Evolutionary conservation across 148 eudicot genomes (phyloP).

Genomic region (Cornus kousa): DNA sequence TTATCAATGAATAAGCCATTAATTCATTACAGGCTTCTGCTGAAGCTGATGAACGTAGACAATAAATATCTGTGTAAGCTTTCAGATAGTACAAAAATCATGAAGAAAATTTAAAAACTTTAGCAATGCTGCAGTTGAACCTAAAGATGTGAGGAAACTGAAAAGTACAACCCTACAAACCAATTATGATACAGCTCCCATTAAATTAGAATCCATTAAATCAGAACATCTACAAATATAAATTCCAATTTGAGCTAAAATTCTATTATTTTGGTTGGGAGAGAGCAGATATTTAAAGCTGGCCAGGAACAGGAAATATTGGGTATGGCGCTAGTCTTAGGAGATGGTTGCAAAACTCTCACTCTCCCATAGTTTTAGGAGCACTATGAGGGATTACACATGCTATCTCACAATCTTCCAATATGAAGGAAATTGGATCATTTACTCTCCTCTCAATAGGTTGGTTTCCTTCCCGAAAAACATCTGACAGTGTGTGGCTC

Average conservation of each 20-base stretch:
- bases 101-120: neutral
- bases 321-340: neutral
- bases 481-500: neutral
- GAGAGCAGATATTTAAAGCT: neutral
- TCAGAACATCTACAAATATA: neutral
- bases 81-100: neutral
- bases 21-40: slow-evolving; percentile 83
- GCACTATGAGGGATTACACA: neutral
- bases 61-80: slow-evolving; percentile 12
- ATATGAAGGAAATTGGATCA: neutral
- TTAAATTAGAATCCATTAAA: neutral
- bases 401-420: neutral
- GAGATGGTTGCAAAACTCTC: neutral
- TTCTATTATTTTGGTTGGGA: neutral
- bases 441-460: neutral
- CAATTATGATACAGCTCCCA: neutral
- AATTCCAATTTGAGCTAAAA: neutral
- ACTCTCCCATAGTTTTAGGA: neutral
- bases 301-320: neutral
- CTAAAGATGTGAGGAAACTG: neutral
- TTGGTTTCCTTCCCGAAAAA: neutral
- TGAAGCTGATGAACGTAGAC: slow-evolving; percentile 66
- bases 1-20: slow-evolving; percentile 83
- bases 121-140: neutral
- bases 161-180: neutral